These are phyloP conservation scores for Elaphomyces granulatus DNA, from an alignment of 495 filamentous ascomycete species.

Conservation along the genomic window DNA sequence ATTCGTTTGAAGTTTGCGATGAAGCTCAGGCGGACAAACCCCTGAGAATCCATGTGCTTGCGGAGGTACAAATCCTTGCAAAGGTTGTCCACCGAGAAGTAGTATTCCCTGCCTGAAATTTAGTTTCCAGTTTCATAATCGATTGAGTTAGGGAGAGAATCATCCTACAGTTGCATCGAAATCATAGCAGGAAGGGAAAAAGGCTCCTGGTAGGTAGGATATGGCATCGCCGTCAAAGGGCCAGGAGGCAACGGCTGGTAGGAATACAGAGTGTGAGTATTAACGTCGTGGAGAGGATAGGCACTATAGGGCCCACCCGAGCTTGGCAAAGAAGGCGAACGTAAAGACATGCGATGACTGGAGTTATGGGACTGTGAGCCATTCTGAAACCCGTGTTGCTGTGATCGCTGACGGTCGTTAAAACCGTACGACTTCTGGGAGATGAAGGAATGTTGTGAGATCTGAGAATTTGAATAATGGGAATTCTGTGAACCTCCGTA, in stretches of 20 bases:
- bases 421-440: conserved; percentile 24
- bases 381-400: conserved; percentile 17
- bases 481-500: conserved; percentile 27
- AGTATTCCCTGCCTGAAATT: conserved; percentile 53
- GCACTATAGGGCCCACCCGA: conserved; percentile 25
- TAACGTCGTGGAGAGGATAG: conserved; percentile 25
- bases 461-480: conserved; percentile 35
- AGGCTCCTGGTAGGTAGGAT: conserved; percentile 42
- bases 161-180: conserved; percentile 50
- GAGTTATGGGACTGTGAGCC: conserved; percentile 17
- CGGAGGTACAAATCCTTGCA: conserved; percentile 88
- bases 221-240: conserved; percentile 49
- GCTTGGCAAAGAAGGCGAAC: conserved; percentile 37
- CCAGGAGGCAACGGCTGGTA: conserved; percentile 40
- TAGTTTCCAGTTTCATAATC: neutral
- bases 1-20: conserved; percentile 78
- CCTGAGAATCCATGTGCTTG: conserved; percentile 84
- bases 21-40: conserved; percentile 66
- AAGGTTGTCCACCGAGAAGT: conserved; percentile 91
- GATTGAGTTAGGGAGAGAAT: neutral
- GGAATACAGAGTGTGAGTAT: conserved; percentile 34
- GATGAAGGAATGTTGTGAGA: conserved; percentile 27
- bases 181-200: conserved; percentile 42
- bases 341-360: conserved; percentile 27
- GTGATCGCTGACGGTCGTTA: conserved; percentile 29